These are phyloP conservation scores for Epithele typhae DNA, from an alignment of 768 basidiomycete species.

Conservation along the genomic window DNA sequence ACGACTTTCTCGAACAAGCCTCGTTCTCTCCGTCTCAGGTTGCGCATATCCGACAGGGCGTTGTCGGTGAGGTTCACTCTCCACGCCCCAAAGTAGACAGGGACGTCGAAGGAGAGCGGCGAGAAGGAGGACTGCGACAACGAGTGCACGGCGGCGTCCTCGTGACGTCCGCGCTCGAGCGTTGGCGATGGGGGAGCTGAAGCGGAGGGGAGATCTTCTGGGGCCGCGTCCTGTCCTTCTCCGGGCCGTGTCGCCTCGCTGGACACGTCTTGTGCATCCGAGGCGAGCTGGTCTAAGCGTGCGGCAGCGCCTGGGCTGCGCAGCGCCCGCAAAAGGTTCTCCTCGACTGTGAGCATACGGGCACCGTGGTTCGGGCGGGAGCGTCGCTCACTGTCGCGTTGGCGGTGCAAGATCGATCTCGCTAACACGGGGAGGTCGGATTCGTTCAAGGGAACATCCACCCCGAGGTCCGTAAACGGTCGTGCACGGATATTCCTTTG, in stretches of 20 bases:
- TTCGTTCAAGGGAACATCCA: too few relatives aligned
- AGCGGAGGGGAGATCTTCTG: not conserved
- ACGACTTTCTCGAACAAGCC: slow-evolving; percentile 44
- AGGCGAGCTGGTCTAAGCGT: too few relatives aligned
- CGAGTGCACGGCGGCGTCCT: not conserved
- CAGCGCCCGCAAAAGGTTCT: too few relatives aligned
- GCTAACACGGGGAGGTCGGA: too few relatives aligned
- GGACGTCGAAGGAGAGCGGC: slow-evolving; percentile 46
- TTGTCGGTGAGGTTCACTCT: slow-evolving; percentile 46
- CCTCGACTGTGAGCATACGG: too few relatives aligned
- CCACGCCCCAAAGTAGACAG: slow-evolving; percentile 60
- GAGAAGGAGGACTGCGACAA: not conserved
- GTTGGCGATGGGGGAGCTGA: not conserved
- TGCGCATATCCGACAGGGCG: slow-evolving; percentile 44
- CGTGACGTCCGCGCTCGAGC: not conserved
- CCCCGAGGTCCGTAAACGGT: too few relatives aligned
- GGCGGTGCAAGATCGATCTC: too few relatives aligned
- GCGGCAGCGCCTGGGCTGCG: too few relatives aligned
- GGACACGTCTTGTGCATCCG: not conserved
- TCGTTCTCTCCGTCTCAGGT: slow-evolving; percentile 36
- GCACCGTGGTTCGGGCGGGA: too few relatives aligned
- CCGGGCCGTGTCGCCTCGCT: not conserved
- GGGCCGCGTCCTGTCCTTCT: not conserved
- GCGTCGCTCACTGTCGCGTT: too few relatives aligned
- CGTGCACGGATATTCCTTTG: too few relatives aligned